These are phyloP conservation scores for Eucalyptus urophylla DNA, from an alignment of 345 rosid species.

Conservation along the genomic window DNA sequence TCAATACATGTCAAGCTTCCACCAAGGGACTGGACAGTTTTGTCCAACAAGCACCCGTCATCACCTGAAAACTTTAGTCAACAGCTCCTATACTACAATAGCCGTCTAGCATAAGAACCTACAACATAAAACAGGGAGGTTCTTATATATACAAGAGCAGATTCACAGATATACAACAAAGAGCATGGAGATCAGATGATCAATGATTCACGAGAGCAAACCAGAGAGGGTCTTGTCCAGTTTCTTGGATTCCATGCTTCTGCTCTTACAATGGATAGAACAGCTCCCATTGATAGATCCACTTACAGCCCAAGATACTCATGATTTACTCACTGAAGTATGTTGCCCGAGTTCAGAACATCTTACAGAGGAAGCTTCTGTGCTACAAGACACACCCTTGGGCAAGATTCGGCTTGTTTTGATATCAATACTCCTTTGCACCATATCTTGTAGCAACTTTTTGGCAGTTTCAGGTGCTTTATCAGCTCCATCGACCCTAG, in stretches of 20 bases:
- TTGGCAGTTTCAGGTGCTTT: conserved; percentile 58
- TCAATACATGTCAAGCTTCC: background rate
- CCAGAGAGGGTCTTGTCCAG: background rate
- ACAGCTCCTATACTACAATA: background rate
- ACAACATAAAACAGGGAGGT: background rate
- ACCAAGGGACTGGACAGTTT: background rate
- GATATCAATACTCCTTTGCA: conserved; percentile 53
- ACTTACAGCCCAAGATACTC: background rate
- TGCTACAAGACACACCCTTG: background rate
- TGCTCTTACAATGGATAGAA: background rate
- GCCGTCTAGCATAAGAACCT: background rate
- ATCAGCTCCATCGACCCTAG: conserved; percentile 44
- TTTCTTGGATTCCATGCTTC: background rate
- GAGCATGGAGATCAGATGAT: background rate
- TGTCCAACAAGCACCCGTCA: background rate
- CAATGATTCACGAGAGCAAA: background rate
- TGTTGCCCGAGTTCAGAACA: background rate
- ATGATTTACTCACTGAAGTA: background rate
- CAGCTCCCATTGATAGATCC: background rate
- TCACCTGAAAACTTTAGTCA: background rate
- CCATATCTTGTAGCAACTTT: conserved; percentile 59
- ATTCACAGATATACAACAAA: background rate
- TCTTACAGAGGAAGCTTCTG: background rate
- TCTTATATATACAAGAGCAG: background rate
- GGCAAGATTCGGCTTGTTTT: background rate